phyloP scores from a whole-genome alignment of 2,329 filamentous ascomycete species.

The Alternaria sp. region DNA sequence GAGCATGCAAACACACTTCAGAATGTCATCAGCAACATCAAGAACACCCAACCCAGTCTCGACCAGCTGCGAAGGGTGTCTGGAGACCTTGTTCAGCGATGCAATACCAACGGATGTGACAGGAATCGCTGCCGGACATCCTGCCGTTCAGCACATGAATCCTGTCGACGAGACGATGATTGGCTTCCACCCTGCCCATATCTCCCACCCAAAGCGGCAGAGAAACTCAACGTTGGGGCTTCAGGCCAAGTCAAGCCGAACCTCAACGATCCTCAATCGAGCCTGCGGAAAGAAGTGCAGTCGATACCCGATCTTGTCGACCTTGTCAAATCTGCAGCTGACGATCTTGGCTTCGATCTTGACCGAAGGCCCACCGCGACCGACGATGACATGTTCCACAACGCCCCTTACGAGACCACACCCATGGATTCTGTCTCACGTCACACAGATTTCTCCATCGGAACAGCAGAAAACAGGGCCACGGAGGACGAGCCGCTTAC shows the following conservation, averaged over 20 bases:
- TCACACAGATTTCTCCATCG: neutral
- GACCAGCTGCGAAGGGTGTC: conserved; percentile 24
- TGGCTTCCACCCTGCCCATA: conserved; percentile 16
- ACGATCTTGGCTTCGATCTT: conserved; percentile 45
- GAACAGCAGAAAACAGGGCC: conserved; percentile 6
- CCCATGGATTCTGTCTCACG: conserved; percentile 8
- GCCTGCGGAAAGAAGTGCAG: conserved; percentile 29
- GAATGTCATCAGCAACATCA: conserved; percentile 49
- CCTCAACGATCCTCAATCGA: conserved; percentile 37
- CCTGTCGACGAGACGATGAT: conserved; percentile 7
- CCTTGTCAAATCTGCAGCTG: conserved; percentile 45
- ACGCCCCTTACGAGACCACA: conserved; percentile 27
- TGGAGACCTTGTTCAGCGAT: conserved; percentile 25
- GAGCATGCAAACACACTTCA: conserved; percentile 50
- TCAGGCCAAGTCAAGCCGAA: conserved; percentile 34
- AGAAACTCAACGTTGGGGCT: conserved; percentile 35
- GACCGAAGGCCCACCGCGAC: conserved; percentile 23
- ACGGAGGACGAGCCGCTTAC: conserved; percentile 8
- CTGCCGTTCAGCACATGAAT: neutral
- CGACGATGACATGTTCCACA: conserved; percentile 34
- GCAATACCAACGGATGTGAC: conserved; percentile 7
- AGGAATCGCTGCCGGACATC: conserved; percentile 3
- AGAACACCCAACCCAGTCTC: conserved; percentile 26
- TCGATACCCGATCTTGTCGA: conserved; percentile 45
- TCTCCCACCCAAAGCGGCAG: conserved; percentile 25